Percentiles rank a stretch among this genome's conserved stretches.
Evolutionary conservation across 768 basidiomycete species (phyloP).

Genomic region (Phylloporus sp.): DNA sequence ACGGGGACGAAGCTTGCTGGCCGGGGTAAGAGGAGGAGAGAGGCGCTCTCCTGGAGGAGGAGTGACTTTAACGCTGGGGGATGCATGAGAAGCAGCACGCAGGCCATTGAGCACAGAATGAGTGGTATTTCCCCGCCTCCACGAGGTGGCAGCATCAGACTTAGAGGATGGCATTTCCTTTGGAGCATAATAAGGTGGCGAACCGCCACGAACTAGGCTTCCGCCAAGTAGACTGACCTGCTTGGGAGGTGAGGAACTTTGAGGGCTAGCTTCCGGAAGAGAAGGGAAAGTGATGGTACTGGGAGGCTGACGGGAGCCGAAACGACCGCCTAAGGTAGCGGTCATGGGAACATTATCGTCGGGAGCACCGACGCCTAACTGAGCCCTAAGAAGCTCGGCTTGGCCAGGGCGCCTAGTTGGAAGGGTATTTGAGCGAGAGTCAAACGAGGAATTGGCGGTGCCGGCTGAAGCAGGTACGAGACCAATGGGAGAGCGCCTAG

Average conservation of each 20-base stretch:
- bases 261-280: slow-evolving; percentile 44
- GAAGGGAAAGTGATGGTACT: slow-evolving; percentile 39
- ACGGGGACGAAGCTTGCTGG: slow-evolving; percentile 52
- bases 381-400: slow-evolving; percentile 61
- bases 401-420: slow-evolving; percentile 68
- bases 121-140: slow-evolving; percentile 70
- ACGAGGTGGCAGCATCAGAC: slow-evolving; percentile 74
- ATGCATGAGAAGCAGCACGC: slow-evolving; percentile 48
- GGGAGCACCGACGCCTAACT: slow-evolving; percentile 41
- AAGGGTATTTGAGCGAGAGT: slow-evolving; percentile 53
- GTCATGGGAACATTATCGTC: slow-evolving; percentile 78
- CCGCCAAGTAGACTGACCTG: slow-evolving; percentile 69
- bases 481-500: slow-evolving; percentile 28
- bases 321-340: slow-evolving; percentile 71
- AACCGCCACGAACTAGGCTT: slow-evolving; percentile 63
- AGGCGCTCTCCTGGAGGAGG: slow-evolving; percentile 63
- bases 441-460: slow-evolving; percentile 60
- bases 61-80: slow-evolving; percentile 67
- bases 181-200: slow-evolving; percentile 37
- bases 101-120: slow-evolving; percentile 69
- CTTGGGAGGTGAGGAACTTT: slow-evolving; percentile 40
- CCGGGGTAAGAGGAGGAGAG: slow-evolving; percentile 41
- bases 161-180: slow-evolving; percentile 56
- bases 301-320: slow-evolving; percentile 54
- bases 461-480: slow-evolving; percentile 69